Evolutionary conservation across 2,329 filamentous ascomycete genomes (phyloP).

Genomic region (Aquanectria penicillioides): DNA sequence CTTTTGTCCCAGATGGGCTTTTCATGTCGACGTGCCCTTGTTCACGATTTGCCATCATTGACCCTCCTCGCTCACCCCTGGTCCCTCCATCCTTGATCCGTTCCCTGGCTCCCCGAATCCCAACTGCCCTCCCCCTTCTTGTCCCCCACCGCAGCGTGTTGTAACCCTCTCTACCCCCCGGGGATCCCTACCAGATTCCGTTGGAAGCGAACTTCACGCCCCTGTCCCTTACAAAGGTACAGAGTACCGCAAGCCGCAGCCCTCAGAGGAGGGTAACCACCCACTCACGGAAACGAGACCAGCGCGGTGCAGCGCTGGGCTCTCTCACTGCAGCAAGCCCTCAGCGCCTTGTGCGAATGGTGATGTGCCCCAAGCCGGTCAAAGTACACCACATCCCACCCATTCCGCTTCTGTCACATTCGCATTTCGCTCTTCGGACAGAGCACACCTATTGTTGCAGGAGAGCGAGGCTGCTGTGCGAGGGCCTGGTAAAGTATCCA

Average conservation of each 20-base stretch:
- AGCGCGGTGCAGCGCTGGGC: neutral
- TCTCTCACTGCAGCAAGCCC: constrained; percentile 1
- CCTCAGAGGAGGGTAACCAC: constrained; percentile 20
- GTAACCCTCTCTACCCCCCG: constrained; percentile 33
- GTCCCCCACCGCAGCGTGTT: constrained; percentile 34
- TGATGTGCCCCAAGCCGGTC: neutral
- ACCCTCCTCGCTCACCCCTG: too few species aligned
- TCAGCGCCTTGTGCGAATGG: neutral
- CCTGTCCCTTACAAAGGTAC: constrained; percentile 28
- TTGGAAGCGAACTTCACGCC: constrained; percentile 37
- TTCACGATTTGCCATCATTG: constrained; percentile 34
- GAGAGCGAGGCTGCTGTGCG: neutral
- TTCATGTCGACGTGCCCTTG: constrained; percentile 28
- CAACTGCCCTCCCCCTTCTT: constrained; percentile 19
- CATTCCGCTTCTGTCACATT: constrained; percentile 2
- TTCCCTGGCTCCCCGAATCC: constrained; percentile 33
- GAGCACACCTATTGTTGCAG: neutral
- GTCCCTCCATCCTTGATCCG: too few species aligned
- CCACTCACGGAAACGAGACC: constrained; percentile 1
- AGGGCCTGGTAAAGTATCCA: constrained; percentile 1
- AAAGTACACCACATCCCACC: neutral
- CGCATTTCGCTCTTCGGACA: neutral
- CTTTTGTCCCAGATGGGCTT: constrained; percentile 34
- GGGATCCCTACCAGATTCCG: constrained; percentile 31
- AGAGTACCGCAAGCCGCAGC: constrained; percentile 33